Base-by-base conservation (phyloP, 179 eudicot species). In the Drosera spatulata region DNA sequence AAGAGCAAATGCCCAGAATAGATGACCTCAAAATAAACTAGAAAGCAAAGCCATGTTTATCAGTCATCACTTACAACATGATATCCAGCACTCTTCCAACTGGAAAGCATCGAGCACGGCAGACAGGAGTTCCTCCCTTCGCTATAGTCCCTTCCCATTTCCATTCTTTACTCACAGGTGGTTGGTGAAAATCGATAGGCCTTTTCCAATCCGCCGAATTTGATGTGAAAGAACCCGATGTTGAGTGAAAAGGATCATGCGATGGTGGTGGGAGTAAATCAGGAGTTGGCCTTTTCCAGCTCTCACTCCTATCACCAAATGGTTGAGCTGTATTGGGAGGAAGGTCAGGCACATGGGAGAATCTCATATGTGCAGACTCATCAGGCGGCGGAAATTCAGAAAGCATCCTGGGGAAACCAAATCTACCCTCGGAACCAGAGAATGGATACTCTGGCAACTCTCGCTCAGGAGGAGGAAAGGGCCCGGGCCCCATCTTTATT, bases 101-200 rank as follows among this genome's bases (percentile, higher is more conserved):
- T 37, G 94, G 96, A 69, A 88, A 83, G 71, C 96, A 88, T 48
- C 96, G 89, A 59, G 94, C 96, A 60, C 80, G 89, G 70, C 96
- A 88, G 68, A 88, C 77, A 47, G 90, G 69, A 61, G 82, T 79
- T 59, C 96, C 96, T 58, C 90, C 94, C 79, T 88, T 88, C 49
- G 94, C 96, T 69, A 88, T 81, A 38, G 79, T 81, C 48, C 96
- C 96, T 73, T 88, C 94, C 96, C 96, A 88, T 70, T 79, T 88
- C 96, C 96, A 88, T 61, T 73, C 87, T 56, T 62, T 63, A 61
- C 60, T 74, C 46, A 53, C 39, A 63, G 85, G 66, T 8, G 72
- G 66, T 40, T 58, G 73, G 52, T 71, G 80, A 51, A 66, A 62
- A 65, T 85, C 88, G 40, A 77, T 70, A 40, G 46, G 70, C 62